A percentile compares a stretch with the other conserved stretches of the same genome.
phyloP scores from a whole-genome alignment of 1,284 basidiomycete species.

The Anthracocystis setariae region DNA sequence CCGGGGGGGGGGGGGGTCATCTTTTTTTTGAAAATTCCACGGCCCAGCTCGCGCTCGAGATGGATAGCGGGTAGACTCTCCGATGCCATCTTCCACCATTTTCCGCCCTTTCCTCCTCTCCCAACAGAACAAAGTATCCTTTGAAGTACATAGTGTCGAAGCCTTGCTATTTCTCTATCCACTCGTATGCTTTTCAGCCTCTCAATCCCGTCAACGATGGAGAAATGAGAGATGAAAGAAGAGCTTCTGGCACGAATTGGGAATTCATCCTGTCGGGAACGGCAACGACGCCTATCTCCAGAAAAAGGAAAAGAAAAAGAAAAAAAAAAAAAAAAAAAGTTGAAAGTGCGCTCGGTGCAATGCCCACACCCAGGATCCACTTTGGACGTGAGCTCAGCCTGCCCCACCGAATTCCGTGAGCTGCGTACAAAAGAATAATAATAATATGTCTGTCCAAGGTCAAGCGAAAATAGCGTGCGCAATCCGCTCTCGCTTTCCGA shows the following conservation, averaged over 20 bases:
- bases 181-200: not conserved
- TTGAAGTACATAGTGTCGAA: not conserved
- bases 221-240: conserved; percentile 8
- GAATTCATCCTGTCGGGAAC: not conserved
- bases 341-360: conserved; percentile 2
- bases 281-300: not conserved
- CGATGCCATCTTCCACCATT: not conserved
- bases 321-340: no score
- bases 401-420: not conserved
- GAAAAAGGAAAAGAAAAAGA: no score
- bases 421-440: no score
- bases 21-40: conserved; percentile 30
- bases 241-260: conserved; percentile 30
- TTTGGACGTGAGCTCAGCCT: conserved; percentile 5
- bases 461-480: conserved; percentile 8
- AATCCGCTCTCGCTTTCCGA: no score
- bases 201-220: no score
- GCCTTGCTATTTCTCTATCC: not conserved
- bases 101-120: not conserved
- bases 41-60: not conserved
- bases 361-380: not conserved
- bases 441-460: no score
- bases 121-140: fast-evolving
- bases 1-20: no score
- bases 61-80: conserved; percentile 2